phyloP scores from a whole-genome alignment of 352 stramenopile species.

The Saprolegnia parasitica region DNA sequence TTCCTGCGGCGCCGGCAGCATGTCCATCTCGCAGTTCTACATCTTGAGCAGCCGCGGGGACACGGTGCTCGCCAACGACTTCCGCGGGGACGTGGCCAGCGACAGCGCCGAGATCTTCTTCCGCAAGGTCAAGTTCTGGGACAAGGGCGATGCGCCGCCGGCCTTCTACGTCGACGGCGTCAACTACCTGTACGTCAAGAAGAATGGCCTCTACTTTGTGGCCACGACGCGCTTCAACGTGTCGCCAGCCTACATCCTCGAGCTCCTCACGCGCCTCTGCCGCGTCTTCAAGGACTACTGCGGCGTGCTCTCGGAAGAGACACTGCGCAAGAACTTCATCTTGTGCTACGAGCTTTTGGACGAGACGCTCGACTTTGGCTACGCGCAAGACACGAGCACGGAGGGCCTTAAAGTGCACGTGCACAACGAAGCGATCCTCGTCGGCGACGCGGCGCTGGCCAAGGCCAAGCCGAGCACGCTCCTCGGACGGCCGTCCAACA shows the following conservation, averaged over 20 bases:
- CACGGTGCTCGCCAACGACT: slow-evolving; percentile 98
- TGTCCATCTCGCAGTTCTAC: slow-evolving; percentile 97
- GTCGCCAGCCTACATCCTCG: slow-evolving; percentile 93
- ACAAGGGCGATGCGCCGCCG: slow-evolving; percentile 93
- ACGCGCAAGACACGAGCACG: slow-evolving; percentile 96
- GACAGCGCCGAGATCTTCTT: slow-evolving; percentile 97
- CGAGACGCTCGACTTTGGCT: slow-evolving; percentile 98
- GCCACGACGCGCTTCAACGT: slow-evolving; percentile 96
- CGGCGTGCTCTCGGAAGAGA: slow-evolving; percentile 96
- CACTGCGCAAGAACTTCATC: slow-evolving; percentile 99
- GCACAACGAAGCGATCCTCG: slow-evolving; percentile 97
- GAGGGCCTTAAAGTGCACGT: slow-evolving; percentile 98
- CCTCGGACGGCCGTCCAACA: slow-evolving; percentile 64
- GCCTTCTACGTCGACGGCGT: slow-evolving; percentile 97
- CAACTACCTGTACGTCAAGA: slow-evolving; percentile 97
- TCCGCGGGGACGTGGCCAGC: slow-evolving; percentile 83
- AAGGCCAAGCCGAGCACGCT: slow-evolving; percentile 90
- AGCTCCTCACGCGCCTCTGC: slow-evolving; percentile 91
- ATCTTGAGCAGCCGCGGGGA: slow-evolving; percentile 97
- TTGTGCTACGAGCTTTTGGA: slow-evolving; percentile 98
- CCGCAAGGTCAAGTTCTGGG: slow-evolving; percentile 99
- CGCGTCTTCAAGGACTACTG: slow-evolving; percentile 99
- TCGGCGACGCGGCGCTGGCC: slow-evolving; percentile 67
- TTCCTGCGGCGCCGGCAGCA: neutral
- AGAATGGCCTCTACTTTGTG: slow-evolving; percentile 98